Evolutionary conservation across 2,329 filamentous ascomycete genomes (phyloP), one percentile per base, ranked within the genome.

Genomic region (Fusarium graminum): DNA sequence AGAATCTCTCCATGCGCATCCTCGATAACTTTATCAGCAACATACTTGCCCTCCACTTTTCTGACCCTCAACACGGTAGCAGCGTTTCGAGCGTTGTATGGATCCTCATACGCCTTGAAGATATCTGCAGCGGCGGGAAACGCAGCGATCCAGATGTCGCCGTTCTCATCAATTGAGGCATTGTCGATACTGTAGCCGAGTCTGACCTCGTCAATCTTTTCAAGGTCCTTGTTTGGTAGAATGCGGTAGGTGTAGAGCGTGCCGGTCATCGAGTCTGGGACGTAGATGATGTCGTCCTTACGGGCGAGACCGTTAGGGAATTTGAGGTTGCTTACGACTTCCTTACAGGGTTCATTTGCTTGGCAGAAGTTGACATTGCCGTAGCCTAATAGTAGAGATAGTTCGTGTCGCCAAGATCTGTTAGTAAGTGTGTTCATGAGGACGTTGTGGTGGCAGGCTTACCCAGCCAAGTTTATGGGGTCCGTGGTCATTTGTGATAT

Each of bases 261-360:
- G 0, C 74, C 74, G 0, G 56, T 40, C 3, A 72, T 44, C 0
- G 73, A 68, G 54, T 69, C 71, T 0, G 77, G 77, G 2, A 79
- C 68, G 42, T 78, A 79, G 11, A 79, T 34, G 0, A 72, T 65
- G 7, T 71, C 72, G 14, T 74, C 71, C 8, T 53, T 57, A 22
- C 67, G 68, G 3, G 28, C 63, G 3, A 79, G 63, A 1, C 77
- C 76, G 40, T 79, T 79, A 30, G 77, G 76, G 41, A 70, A 74
- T 13, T 59, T 56, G 4, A 75, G 64, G 10, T 72, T 68, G 1
- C 41, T 28, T 0, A 65, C 65, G 1, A 72, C 71, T 4, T 63
- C 49, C 19, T 52, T 69, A 57, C 74, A 75, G 13, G 67, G 73
- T 1, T 12, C 30, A 6, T 34, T 30, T 1, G 49, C 40, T 13